phyloP scores from a whole-genome alignment of 1,139 yeast genomes.

The Pichia sp. region DNA sequence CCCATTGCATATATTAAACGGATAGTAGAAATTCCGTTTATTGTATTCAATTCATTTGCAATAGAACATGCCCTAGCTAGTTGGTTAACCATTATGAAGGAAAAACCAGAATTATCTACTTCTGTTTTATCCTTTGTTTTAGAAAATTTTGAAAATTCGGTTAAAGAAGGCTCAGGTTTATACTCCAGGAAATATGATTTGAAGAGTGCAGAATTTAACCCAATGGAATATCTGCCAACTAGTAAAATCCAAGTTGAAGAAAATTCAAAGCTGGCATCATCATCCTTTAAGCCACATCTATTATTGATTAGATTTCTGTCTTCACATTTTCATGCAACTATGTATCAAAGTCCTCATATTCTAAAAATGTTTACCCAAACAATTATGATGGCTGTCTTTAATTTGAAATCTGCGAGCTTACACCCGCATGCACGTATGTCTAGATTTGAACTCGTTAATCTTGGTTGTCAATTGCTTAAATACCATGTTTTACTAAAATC shows the following conservation, averaged over 20 bases:
- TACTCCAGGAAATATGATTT: slow-evolving; percentile 58
- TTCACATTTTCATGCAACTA: slow-evolving; percentile 79
- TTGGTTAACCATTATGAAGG: slow-evolving; percentile 80
- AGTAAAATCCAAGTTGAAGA: slow-evolving; percentile 56
- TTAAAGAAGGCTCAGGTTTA: slow-evolving; percentile 56
- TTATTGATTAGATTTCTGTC: slow-evolving; percentile 61
- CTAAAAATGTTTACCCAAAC: slow-evolving; percentile 64
- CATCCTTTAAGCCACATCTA: slow-evolving; percentile 66
- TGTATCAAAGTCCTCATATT: slow-evolving; percentile 66
- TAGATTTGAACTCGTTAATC: slow-evolving; percentile 67
- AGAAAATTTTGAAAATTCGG: slow-evolving; percentile 61
- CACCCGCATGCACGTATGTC: slow-evolving; percentile 78
- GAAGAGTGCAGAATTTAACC: slow-evolving; percentile 54
- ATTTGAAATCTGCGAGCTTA: slow-evolving; percentile 54
- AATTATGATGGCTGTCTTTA: slow-evolving; percentile 51
- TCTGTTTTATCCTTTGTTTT: slow-evolving; percentile 66
- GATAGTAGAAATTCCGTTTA: slow-evolving; percentile 68
- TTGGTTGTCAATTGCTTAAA: slow-evolving; percentile 60
- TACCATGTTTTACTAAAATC: slow-evolving; percentile 48
- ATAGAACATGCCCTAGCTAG: slow-evolving; percentile 65
- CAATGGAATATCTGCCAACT: slow-evolving; percentile 90
- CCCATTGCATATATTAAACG: slow-evolving; percentile 50
- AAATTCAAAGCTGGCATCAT: slow-evolving; percentile 42
- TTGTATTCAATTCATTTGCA: slow-evolving; percentile 50
- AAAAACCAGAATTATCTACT: slow-evolving; percentile 51